Evolutionary conservation across 2,329 filamentous ascomycete species (phyloP).

Genomic region (Zymoseptoria crescenta): DNA sequence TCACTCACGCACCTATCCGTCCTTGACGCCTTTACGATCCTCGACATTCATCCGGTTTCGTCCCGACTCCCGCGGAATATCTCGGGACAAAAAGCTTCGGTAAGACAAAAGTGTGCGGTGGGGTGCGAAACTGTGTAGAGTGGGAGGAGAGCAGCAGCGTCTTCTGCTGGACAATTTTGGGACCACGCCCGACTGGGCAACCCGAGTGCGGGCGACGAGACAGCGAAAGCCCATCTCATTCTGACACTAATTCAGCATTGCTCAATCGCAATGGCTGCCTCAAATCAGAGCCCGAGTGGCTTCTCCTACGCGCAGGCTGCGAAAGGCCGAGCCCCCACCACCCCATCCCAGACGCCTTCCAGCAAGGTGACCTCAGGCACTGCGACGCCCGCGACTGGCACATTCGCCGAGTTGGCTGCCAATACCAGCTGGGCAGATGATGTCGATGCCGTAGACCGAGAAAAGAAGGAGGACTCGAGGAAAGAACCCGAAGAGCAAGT

Average conservation of each 20-base stretch:
- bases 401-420: slow-evolving; percentile 29
- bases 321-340: slow-evolving; percentile 59
- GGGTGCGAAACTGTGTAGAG: background rate
- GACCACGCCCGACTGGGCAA: slow-evolving; percentile 19
- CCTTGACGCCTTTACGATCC: background rate
- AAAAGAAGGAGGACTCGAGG: slow-evolving; percentile 12
- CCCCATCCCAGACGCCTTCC: slow-evolving; percentile 37
- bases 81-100: background rate
- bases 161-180: slow-evolving; percentile 18
- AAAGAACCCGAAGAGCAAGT: slow-evolving; percentile 12
- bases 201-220: slow-evolving; percentile 17
- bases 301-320: slow-evolving; percentile 97
- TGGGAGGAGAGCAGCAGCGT: slow-evolving; percentile 8
- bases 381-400: slow-evolving; percentile 36
- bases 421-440: slow-evolving; percentile 42
- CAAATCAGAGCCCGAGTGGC: slow-evolving; percentile 25
- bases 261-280: slow-evolving; percentile 20
- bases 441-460: slow-evolving; percentile 34
- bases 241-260: slow-evolving; percentile 6
- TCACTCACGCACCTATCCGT: background rate
- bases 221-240: slow-evolving; percentile 7
- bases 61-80: background rate
- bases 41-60: background rate
- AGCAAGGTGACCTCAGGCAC: slow-evolving; percentile 40
- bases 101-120: background rate